Percentiles rank a stretch among this genome's conserved stretches.
phyloP scores from a whole-genome alignment of 192 early-diverging fungal species.

The Chytriomyces hyalinus region DNA sequence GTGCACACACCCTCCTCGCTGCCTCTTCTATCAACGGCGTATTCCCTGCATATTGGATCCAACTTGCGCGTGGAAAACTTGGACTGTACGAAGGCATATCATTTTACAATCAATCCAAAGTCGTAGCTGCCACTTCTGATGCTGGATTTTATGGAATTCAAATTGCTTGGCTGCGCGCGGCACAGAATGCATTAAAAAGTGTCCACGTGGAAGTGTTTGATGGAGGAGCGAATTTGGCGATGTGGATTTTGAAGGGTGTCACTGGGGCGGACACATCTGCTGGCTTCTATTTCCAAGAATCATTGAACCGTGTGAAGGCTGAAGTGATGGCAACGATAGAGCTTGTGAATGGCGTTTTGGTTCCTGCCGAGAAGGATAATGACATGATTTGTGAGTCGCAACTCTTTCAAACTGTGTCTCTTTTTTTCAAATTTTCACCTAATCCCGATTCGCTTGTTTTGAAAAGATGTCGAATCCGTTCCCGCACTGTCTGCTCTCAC shows the following conservation, averaged over 20 bases:
- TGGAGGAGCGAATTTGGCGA: background rate
- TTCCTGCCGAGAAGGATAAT: conserved; percentile 27
- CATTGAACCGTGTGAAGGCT: background rate
- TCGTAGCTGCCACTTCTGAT: background rate
- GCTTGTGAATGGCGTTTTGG: background rate
- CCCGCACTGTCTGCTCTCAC: background rate
- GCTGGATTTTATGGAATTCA: background rate
- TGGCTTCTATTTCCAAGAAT: background rate
- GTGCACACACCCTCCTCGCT: background rate
- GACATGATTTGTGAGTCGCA: background rate
- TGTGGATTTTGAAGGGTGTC: background rate
- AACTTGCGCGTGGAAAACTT: background rate
- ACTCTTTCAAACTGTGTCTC: no score
- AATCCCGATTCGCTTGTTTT: no score
- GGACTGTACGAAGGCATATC: background rate
- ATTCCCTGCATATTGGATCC: background rate
- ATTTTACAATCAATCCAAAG: background rate
- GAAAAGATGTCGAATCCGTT: conserved; percentile 3
- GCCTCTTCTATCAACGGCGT: background rate
- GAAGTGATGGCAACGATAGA: background rate
- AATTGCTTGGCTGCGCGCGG: background rate
- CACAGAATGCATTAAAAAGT: background rate
- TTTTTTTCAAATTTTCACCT: no score
- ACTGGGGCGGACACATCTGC: background rate
- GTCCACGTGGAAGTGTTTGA: background rate